Evolutionary conservation across 345 rosid genomes (phyloP).

Genomic region (Noccaea bulbosa): DNA sequence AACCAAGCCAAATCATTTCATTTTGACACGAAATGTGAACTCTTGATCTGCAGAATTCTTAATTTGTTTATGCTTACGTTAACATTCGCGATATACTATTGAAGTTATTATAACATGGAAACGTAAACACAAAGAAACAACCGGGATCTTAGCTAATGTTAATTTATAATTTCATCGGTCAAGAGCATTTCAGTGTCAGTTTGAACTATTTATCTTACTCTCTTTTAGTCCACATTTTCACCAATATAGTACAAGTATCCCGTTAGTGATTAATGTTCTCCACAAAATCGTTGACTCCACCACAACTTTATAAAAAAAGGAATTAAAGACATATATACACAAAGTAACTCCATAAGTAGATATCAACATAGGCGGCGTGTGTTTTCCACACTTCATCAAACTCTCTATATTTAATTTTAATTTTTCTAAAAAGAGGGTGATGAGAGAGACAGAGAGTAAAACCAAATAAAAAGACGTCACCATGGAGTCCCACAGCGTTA

Average conservation of each 20-base stretch:
- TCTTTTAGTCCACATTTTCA: slow-evolving; percentile 3
- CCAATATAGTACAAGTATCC: slow-evolving; percentile 7
- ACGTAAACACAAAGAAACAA: too few relatives aligned
- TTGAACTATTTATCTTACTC: too few relatives aligned
- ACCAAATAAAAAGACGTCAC: slow-evolving; percentile 36
- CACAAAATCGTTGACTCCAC: slow-evolving; percentile 34
- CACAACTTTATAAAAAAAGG: slow-evolving; percentile 2
- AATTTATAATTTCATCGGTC: too few relatives aligned
- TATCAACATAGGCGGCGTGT: slow-evolving; percentile 28
- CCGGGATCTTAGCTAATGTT: too few relatives aligned
- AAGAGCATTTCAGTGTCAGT: too few relatives aligned
- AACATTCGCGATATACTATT: too few relatives aligned
- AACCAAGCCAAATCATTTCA: too few relatives aligned
- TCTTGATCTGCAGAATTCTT: too few relatives aligned
- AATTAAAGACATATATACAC: neutral
- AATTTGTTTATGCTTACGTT: too few relatives aligned
- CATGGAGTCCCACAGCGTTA: slow-evolving; percentile 45
- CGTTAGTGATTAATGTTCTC: slow-evolving; percentile 49
- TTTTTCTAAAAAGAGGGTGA: too few relatives aligned
- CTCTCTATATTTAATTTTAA: neutral
- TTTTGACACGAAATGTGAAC: too few relatives aligned
- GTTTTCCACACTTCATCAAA: slow-evolving; percentile 59
- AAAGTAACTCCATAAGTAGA: slow-evolving; percentile 49
- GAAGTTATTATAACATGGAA: too few relatives aligned
- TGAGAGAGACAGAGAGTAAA: neutral